Base-by-base conservation (phyloP, 495 filamentous ascomycete species). In the Xylaria scruposa region DNA sequence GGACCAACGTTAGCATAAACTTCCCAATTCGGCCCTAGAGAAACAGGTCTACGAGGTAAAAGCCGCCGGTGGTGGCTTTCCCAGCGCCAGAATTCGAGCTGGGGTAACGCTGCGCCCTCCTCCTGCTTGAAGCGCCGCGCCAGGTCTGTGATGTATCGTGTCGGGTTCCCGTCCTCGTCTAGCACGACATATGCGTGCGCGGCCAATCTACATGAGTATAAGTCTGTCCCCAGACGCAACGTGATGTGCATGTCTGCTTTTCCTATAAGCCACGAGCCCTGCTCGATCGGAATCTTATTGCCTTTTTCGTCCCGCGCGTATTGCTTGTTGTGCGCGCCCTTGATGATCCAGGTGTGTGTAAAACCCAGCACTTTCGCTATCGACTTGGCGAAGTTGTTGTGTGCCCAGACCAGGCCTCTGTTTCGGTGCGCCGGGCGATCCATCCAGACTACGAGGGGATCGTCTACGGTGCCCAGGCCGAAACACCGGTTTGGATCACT, bases 71-170 rank as follows among this genome's bases (percentile, higher is more conserved):
- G 67, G 0, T 8, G 1, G 31, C 8, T 62, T 21, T 42, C 7
- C 67, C 67, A 70, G 3, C 31, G 40, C 67, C 67, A 62, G 67
- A 70, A 70, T n/a, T 70, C 67, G 42, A 70, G 42, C 44, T 70
- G 67, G 15, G 54, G 29, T 47, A 15, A 17, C 53, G 51, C 51
- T 12, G 24, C 44, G 56, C 44, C 56, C 42, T 26, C 9, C 10
- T 49, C 6, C 19, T n/a, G n/a, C n/a, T 6, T 36, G 56, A 36
- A 70, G 17, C 53, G 36, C 9, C 67, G 53, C 24, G 58, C 24
- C 29, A 62, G 10, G 29, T 61, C 67, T 10, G 42, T 46, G 44
- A 70, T 70, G 33, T 70, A 70, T 31, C 19, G 19, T 29, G 56
- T 58, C 17, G 67, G 67, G 17, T 47, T 49, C 13, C 67, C 67